These are phyloP conservation scores for Mycena pura DNA, from an alignment of 768 basidiomycete genomes.

Conservation along the genomic window DNA sequence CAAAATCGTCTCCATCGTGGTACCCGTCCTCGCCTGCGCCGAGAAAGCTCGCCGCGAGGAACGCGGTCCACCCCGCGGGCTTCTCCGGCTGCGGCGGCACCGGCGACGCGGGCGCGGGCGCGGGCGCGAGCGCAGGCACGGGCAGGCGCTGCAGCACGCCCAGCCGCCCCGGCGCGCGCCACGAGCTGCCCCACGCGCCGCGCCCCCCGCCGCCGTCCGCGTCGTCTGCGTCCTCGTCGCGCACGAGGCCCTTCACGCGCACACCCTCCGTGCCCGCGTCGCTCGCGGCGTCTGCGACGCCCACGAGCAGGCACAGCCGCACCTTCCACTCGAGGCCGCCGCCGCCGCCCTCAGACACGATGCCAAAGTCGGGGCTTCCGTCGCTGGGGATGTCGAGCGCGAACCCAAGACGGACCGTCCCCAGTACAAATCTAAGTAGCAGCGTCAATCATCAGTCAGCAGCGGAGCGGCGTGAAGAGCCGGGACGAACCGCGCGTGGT, in stretches of 20 bases:
- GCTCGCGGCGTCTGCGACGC: conserved; percentile 59
- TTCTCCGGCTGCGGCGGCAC: conserved; percentile 28
- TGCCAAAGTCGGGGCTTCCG: conserved; percentile 84
- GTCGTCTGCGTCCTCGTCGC: conserved; percentile 50
- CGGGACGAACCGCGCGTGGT: conserved; percentile 60
- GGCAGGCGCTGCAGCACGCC: conserved; percentile 49
- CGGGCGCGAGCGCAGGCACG: conserved; percentile 21
- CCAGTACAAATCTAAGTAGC: conserved; percentile 56
- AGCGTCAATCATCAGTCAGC: no score
- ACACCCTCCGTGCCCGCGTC: conserved; percentile 57
- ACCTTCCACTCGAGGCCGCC: conserved; percentile 83
- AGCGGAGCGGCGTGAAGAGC: background rate
- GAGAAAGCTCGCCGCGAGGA: conserved; percentile 40
- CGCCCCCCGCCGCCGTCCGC: conserved; percentile 28
- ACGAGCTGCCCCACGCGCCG: conserved; percentile 77
- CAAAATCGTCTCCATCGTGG: conserved; percentile 62
- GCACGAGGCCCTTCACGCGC: conserved; percentile 56
- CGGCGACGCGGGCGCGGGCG: conserved; percentile 22
- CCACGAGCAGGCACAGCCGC: conserved; percentile 83
- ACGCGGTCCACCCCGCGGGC: conserved; percentile 49
- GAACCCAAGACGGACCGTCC: conserved; percentile 82
- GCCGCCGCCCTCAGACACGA: conserved; percentile 39
- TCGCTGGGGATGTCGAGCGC: conserved; percentile 92
- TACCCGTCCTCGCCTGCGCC: conserved; percentile 54
- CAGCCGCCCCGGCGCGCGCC: conserved; percentile 59